Percentiles rank a stretch among this genome's conserved stretches.
Conservation (phyloP, 2,329 filamentous ascomycete species). For the Verticillium klebahnii region DNA sequence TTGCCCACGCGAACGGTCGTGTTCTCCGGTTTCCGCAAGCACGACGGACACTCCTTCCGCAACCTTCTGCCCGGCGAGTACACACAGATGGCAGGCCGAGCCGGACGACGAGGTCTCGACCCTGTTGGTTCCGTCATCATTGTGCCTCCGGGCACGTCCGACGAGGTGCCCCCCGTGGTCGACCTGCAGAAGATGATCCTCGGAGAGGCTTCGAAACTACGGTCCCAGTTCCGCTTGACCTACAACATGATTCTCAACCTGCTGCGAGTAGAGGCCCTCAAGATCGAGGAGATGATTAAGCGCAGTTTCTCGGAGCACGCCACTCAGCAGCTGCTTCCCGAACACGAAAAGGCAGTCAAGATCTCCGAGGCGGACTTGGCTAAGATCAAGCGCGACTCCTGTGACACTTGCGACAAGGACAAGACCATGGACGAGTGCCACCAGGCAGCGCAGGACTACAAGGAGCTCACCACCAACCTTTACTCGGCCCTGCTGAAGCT, state of each 20-base stretch:
- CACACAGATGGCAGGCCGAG: conserved; percentile 96
- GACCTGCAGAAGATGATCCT: conserved; percentile 91
- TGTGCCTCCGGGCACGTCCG: conserved; percentile 70
- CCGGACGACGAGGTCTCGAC: conserved; percentile 87
- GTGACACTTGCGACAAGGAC: conserved; percentile 76
- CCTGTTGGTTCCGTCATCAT: conserved; percentile 93
- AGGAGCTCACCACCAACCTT: conserved; percentile 73
- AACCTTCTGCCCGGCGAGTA: conserved; percentile 94
- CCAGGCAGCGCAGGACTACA: conserved; percentile 73
- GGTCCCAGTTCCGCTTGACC: conserved; percentile 92
- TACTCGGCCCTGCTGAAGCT: conserved; percentile 73
- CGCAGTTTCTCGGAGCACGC: conserved; percentile 98
- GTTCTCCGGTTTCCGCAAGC: conserved; percentile 95
- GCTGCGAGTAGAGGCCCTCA: conserved; percentile 88
- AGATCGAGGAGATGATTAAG: conserved; percentile 99
- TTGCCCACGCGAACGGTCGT: conserved; percentile 93
- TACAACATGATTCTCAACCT: conserved; percentile 99
- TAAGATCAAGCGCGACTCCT: conserved; percentile 83
- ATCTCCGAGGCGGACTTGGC: conserved; percentile 86
- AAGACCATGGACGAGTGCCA: conserved; percentile 76
- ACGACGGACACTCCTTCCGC: conserved; percentile 87
- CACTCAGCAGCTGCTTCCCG: conserved; percentile 86
- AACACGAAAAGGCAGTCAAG: conserved; percentile 93
- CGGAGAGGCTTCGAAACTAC: conserved; percentile 88
- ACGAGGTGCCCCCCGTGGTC: conserved; percentile 82